These are phyloP conservation scores for Pseudogymnoascus sp. DNA, from an alignment of 2,329 filamentous ascomycete genomes.

Conservation along the genomic window DNA sequence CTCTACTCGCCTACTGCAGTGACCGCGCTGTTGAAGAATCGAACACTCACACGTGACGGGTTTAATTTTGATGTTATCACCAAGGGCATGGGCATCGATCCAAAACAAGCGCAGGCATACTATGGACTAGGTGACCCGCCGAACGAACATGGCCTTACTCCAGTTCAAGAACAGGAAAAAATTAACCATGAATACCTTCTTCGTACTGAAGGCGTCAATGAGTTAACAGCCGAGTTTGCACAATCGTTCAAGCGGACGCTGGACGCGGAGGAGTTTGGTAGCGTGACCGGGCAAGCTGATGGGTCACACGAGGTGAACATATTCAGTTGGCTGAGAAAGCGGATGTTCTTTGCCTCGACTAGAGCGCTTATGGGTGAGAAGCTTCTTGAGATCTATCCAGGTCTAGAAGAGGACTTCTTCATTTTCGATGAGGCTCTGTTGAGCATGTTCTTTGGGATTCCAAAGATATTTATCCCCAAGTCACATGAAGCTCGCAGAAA, in stretches of 20 bases:
- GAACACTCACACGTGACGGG: neutral
- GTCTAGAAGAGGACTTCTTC: neutral
- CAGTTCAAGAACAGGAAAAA: neutral
- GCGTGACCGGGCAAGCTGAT: neutral
- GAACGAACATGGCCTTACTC: neutral
- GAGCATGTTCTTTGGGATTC: slow-evolving; percentile 4
- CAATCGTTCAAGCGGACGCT: neutral
- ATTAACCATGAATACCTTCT: slow-evolving; percentile 6
- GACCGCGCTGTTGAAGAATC: neutral
- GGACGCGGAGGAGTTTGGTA: neutral
- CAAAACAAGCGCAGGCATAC: neutral
- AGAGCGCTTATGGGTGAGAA: neutral
- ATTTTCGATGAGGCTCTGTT: neutral
- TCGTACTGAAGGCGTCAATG: neutral
- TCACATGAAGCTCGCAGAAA: neutral
- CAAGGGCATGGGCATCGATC: neutral
- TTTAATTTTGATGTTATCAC: neutral
- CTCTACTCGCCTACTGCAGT: slow-evolving; percentile 1
- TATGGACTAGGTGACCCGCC: neutral
- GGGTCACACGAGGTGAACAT: neutral
- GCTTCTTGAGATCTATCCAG: slow-evolving; percentile 4
- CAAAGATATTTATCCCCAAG: neutral
- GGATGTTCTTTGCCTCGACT: neutral
- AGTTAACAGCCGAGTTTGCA: neutral
- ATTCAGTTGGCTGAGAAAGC: neutral